These are phyloP conservation scores for Jamesozyma piceae DNA, from an alignment of 805 yeast genomes.

Conservation along the genomic window DNA sequence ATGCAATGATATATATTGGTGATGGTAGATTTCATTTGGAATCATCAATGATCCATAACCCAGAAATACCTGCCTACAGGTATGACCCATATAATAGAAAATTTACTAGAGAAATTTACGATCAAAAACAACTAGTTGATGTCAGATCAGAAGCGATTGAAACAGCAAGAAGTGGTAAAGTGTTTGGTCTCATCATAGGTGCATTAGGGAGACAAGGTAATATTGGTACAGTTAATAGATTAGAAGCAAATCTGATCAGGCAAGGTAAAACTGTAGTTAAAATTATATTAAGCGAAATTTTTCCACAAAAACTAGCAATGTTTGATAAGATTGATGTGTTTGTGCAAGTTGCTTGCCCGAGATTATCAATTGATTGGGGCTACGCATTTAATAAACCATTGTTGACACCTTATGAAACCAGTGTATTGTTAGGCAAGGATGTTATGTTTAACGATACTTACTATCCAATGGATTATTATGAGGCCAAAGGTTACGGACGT, in stretches of 20 bases:
- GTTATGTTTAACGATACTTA: constrained; percentile 49
- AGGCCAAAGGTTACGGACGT: constrained; percentile 83
- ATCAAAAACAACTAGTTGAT: constrained; percentile 69
- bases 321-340: constrained; percentile 91
- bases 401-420: constrained; percentile 91
- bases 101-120: constrained; percentile 82
- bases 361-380: constrained; percentile 97
- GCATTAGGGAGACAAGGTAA: constrained; percentile 95
- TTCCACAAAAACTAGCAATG: constrained; percentile 85
- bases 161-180: constrained; percentile 49
- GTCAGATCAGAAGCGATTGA: constrained; percentile 68
- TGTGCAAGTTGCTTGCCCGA: constrained; percentile 95
- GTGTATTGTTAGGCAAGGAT: constrained; percentile 76
- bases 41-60: constrained; percentile 95
- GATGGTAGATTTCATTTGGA: constrained; percentile 96
- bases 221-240: constrained; percentile 57
- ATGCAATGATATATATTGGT: constrained; percentile 85
- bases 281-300: constrained; percentile 82
- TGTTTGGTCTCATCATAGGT: constrained; percentile 80
- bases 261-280: constrained; percentile 64
- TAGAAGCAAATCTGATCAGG: constrained; percentile 45
- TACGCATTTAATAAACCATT: constrained; percentile 90
- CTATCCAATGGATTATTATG: constrained; percentile 96
- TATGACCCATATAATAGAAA: constrained; percentile 93
- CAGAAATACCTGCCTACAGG: constrained; percentile 80